phyloP scores from a whole-genome alignment of 768 basidiomycete genomes.

The Cantharellus anzutake region DNA sequence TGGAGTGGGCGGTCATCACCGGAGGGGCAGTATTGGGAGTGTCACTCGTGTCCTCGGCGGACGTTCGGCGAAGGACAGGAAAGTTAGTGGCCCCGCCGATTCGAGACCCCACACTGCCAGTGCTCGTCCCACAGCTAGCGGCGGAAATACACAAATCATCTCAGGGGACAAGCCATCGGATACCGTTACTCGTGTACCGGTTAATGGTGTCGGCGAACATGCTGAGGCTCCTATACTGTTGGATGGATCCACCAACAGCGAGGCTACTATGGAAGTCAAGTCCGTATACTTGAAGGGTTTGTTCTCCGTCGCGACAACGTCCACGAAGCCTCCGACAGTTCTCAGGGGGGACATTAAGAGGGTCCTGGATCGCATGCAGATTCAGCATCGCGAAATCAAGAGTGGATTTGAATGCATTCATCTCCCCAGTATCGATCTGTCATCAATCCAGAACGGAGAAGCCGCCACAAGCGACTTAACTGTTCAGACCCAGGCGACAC shows the following conservation, averaged over 20 bases:
- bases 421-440: conserved; percentile 79
- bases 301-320: conserved; percentile 93
- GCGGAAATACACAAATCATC: background rate
- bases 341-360: conserved; percentile 72
- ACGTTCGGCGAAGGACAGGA: conserved; percentile 8
- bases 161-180: background rate
- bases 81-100: background rate
- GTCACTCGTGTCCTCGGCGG: conserved; percentile 30
- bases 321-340: conserved; percentile 62
- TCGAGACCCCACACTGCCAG: background rate
- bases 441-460: conserved; percentile 30
- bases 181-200: background rate
- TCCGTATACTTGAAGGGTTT: conserved; percentile 91
- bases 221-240: background rate
- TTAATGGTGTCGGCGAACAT: too few relatives aligned
- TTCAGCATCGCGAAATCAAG: conserved; percentile 81
- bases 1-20: conserved; percentile 23
- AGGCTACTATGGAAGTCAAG: conserved; percentile 41
- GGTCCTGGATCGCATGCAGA: conserved; percentile 86
- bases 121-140: background rate
- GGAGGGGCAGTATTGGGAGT: conserved; percentile 49
- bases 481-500: background rate
- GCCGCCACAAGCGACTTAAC: background rate
- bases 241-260: background rate
- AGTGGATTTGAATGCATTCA: conserved; percentile 94